Conservation (phyloP, 2,329 filamentous ascomycete species). For the Biscogniauxia marginata region DNA sequence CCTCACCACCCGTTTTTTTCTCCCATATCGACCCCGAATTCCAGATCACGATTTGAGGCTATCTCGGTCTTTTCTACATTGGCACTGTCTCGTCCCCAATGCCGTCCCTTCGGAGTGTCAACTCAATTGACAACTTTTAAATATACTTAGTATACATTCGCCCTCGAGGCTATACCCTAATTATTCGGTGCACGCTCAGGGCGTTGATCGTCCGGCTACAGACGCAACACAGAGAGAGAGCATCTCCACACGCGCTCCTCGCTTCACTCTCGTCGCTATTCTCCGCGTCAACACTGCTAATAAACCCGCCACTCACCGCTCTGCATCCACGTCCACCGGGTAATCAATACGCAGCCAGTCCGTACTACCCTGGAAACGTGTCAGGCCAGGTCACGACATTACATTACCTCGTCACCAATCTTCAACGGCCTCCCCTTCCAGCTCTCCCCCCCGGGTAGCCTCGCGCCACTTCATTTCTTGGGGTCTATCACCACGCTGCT, state of each 20-base stretch:
- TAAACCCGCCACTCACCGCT: constrained; percentile 16
- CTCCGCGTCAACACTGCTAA: constrained; percentile 17
- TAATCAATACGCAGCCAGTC: constrained; percentile 13
- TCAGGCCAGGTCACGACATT: constrained; percentile 6
- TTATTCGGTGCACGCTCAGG: neutral
- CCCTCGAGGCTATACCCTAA: too few relatives aligned
- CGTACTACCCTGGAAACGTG: constrained; percentile 12
- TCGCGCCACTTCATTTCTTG: neutral
- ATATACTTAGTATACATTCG: constrained; percentile 1
- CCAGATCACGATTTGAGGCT: constrained; percentile 4
- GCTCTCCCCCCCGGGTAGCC: neutral
- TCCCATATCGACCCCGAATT: constrained; percentile 25
- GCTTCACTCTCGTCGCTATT: constrained; percentile 11
- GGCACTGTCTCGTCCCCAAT: neutral
- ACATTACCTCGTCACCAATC: constrained; percentile 10
- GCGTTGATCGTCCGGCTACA: neutral
- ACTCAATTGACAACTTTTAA: neutral
- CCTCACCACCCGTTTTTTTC: constrained; percentile 20
- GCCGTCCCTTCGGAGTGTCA: neutral
- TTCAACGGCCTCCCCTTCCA: neutral
- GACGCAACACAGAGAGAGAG: neutral
- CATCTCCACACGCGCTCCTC: constrained; percentile 19
- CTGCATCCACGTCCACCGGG: constrained; percentile 10
- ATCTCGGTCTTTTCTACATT: neutral
- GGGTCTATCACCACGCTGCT: constrained; percentile 16